Base-by-base conservation (phyloP, 768 basidiomycete genomes). In the Leucogyrophana mollusca region DNA sequence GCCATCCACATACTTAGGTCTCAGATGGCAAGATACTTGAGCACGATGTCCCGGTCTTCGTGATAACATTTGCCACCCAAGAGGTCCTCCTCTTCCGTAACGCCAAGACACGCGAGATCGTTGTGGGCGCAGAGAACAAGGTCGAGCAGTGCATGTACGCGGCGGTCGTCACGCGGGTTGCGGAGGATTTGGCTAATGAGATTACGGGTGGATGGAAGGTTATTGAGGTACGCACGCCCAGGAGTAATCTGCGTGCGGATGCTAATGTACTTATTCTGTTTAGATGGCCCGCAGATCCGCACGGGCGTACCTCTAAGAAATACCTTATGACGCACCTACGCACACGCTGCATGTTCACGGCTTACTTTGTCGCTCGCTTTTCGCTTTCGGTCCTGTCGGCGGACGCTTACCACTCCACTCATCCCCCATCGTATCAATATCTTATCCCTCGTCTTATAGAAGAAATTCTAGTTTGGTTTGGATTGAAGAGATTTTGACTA, bases 201-300 rank as follows among this genome's bases (percentile, higher is more conserved):
- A 74, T 96, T 36, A 99, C 96, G 0, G 94, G 91, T 34, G 96
- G 96, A 10, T 99, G 96, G 95, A 98, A 97, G 68, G 82, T 98
- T 43, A 78, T 97, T 21, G 95, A 98, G 84, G 93, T 94, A 61
- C 41, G 80, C 69, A 25, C 24, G n/a, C 18, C 14, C 13, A 33
- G 22, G 20, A 34, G 27, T 33, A 8, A 37, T 20, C 18, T 34
- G 21, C 38, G 34, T 18, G 2, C 25, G 5, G 18, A 25, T 45
- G 13, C 16, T 25, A 32, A 11, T 22, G 23, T 14, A 36, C n/a
- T 39, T 16, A n/a, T 9, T 50, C 5, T 21, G 11, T 42, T 2
- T 40, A 78, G 77, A 78, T 78, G 76, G 77, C 69, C 5, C 73
- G 76, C 41, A 65, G 76, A 54, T 78, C 77, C 6, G 60, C 76